phyloP scores from a whole-genome alignment of 164 flowering plant genomes.

The Hamamelis virginiana region DNA sequence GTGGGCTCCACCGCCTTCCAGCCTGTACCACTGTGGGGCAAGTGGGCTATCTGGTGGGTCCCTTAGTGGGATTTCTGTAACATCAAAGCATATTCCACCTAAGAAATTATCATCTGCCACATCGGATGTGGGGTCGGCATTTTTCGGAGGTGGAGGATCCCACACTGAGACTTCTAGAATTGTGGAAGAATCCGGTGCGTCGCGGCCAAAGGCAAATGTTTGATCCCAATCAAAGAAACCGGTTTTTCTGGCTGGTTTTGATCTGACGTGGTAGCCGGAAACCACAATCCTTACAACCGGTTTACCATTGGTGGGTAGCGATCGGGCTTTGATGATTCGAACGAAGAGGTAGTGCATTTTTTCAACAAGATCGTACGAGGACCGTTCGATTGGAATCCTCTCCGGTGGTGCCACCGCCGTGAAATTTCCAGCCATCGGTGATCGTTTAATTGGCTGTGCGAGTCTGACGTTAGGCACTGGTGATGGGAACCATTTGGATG shows the following conservation, averaged over 20 bases:
- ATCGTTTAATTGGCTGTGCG: constrained; percentile 38
- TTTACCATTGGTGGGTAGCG: constrained; percentile 46
- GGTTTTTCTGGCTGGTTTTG: constrained; percentile 61
- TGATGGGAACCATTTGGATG: no score
- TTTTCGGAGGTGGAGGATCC: constrained; percentile 31
- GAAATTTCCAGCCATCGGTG: constrained; percentile 27
- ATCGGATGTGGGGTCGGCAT: constrained; percentile 17
- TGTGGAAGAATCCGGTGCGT: constrained; percentile 51
- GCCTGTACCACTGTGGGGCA: constrained; percentile 94
- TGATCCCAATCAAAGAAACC: constrained; percentile 78
- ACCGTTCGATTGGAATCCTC: constrained; percentile 39
- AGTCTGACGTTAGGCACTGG: constrained; percentile 29
- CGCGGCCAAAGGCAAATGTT: constrained; percentile 72
- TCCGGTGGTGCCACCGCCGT: constrained; percentile 37
- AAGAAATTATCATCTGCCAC: constrained; percentile 42
- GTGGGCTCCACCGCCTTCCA: constrained; percentile 73
- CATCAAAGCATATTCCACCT: constrained; percentile 84
- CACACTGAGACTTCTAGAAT: constrained; percentile 66
- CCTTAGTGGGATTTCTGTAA: constrained; percentile 64
- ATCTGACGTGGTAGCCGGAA: constrained; percentile 38
- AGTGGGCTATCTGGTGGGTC: constrained; percentile 92
- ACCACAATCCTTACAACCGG: constrained; percentile 62
- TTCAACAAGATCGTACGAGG: constrained; percentile 81
- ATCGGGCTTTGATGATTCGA: constrained; percentile 70
- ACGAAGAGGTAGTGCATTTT: constrained; percentile 90